phyloP scores from a whole-genome alignment of 129 eudicot species.

The Daucus carota region DNA sequence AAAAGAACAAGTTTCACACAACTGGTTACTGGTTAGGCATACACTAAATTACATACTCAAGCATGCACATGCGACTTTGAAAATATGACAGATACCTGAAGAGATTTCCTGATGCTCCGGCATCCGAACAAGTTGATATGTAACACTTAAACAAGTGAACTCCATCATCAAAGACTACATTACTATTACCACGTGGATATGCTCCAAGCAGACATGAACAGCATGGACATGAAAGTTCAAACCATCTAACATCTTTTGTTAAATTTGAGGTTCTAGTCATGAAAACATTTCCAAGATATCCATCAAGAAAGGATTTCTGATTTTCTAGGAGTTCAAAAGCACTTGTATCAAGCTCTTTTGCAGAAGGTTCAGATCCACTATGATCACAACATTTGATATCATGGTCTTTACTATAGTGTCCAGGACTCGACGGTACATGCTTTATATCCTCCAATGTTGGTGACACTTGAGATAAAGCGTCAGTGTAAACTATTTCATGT shows the following conservation, averaged over 20 bases:
- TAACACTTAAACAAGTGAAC: slow-evolving; percentile 73
- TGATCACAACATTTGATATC: slow-evolving; percentile 32
- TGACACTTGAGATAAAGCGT: neutral
- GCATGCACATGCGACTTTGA: neutral
- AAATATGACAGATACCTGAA: slow-evolving; percentile 42
- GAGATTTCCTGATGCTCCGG: slow-evolving; percentile 34
- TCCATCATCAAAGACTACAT: slow-evolving; percentile 44
- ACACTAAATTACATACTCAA: neutral
- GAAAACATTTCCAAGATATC: slow-evolving; percentile 73
- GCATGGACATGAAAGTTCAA: slow-evolving; percentile 55
- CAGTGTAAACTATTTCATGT: neutral
- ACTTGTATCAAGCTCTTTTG: slow-evolving; percentile 19
- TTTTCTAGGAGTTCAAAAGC: slow-evolving; percentile 33
- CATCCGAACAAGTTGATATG: slow-evolving; percentile 60
- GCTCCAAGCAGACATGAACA: slow-evolving; percentile 82
- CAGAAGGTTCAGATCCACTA: slow-evolving; percentile 20
- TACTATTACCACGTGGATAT: slow-evolving; percentile 47
- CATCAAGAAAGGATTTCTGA: slow-evolving; percentile 64
- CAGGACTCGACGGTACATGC: slow-evolving; percentile 4
- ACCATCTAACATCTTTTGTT: slow-evolving; percentile 75
- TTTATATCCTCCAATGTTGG: neutral
- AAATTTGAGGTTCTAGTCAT: slow-evolving; percentile 56
- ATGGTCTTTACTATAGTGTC: slow-evolving; percentile 11
- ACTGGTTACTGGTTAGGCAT: neutral
- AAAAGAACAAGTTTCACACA: neutral